Conservation (phyloP, 2,329 filamentous ascomycete species). For the Epichloe aotearoae region DNA sequence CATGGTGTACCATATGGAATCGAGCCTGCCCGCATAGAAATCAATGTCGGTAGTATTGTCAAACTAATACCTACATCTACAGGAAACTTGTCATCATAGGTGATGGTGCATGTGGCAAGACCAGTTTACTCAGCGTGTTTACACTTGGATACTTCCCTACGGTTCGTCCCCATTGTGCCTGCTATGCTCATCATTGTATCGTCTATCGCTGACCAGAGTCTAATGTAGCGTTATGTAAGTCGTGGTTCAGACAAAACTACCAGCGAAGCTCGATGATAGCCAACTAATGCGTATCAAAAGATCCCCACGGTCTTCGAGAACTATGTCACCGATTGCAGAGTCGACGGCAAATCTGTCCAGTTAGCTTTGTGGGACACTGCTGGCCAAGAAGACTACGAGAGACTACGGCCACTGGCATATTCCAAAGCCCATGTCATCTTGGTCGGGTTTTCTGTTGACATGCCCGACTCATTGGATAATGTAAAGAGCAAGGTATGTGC, state of each 20-base stretch:
- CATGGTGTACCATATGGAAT: not conserved
- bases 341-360: slow-evolving; percentile 97
- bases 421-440: slow-evolving; percentile 95
- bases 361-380: slow-evolving; percentile 99
- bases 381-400: slow-evolving; percentile 96
- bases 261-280: not conserved
- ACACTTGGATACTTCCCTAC: slow-evolving; percentile 96
- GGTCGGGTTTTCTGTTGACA: slow-evolving; percentile 91
- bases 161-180: slow-evolving; percentile 41
- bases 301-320: slow-evolving; percentile 98
- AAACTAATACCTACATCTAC: slow-evolving; percentile 2
- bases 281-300: slow-evolving; percentile 20
- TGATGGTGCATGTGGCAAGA: slow-evolving; percentile 96
- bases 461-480: slow-evolving; percentile 91
- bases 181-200: not conserved
- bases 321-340: slow-evolving; percentile 96
- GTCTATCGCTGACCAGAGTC: not conserved
- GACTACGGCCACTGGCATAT: slow-evolving; percentile 86
- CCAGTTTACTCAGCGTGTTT: slow-evolving; percentile 92
- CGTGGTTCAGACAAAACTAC: not conserved
- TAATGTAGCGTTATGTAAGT: slow-evolving; percentile 45
- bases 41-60: not conserved
- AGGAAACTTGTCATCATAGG: slow-evolving; percentile 97
- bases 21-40: not conserved
- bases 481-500: slow-evolving; percentile 80